These are phyloP conservation scores for Pachyrhizus erosus DNA, from an alignment of 306 rosid genomes.

Conservation along the genomic window DNA sequence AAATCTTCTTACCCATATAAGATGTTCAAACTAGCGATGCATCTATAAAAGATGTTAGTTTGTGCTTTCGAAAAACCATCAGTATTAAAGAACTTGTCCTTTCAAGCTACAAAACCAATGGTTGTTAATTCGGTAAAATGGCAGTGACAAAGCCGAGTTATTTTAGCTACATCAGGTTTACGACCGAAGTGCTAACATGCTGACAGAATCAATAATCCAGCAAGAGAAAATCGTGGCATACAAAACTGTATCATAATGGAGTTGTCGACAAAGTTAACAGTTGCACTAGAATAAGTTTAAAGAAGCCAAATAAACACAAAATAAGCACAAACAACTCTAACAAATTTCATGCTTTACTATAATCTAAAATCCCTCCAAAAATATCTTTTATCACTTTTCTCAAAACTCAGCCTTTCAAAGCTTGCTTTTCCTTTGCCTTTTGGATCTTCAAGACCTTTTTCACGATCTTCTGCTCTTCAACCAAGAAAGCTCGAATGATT, in stretches of 20 bases:
- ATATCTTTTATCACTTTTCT: background rate
- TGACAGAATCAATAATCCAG: background rate
- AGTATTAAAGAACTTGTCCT: background rate
- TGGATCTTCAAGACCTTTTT: constrained; percentile 75
- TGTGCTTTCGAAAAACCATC: background rate
- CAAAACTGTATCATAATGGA: constrained; percentile 51
- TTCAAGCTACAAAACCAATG: background rate
- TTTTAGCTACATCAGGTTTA: background rate
- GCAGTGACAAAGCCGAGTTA: background rate
- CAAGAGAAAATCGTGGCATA: constrained; percentile 31
- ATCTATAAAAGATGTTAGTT: background rate
- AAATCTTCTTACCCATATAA: background rate
- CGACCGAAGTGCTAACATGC: background rate
- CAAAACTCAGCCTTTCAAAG: constrained; percentile 48
- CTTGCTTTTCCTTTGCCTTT: constrained; percentile 62
- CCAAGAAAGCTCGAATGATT: constrained; percentile 66
- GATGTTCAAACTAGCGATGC: background rate
- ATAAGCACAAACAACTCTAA: constrained; percentile 37
- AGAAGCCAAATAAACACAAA: constrained; percentile 17
- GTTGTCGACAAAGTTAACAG: constrained; percentile 44
- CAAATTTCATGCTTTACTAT: constrained; percentile 15
- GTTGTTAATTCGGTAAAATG: background rate
- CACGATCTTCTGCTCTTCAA: constrained; percentile 75
- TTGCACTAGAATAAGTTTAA: constrained; percentile 15
- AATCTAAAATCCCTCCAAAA: constrained; percentile 44